These are phyloP conservation scores for Cyclotella sp. DNA, from an alignment of 108 stramenopile genomes.

Conservation along the genomic window DNA sequence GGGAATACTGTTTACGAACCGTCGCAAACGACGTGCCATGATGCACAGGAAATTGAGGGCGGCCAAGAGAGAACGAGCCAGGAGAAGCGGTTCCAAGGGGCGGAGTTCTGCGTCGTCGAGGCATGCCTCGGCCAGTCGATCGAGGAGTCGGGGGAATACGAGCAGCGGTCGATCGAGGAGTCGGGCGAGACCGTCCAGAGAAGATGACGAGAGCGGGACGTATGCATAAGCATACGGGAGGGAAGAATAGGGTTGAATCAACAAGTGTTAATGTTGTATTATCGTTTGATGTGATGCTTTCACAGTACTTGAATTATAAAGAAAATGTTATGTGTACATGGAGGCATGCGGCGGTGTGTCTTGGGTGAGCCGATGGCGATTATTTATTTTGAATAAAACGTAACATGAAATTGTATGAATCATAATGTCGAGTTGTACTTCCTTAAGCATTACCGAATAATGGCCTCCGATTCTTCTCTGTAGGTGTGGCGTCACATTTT, in stretches of 20 bases:
- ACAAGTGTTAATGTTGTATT: slow-evolving; percentile 1
- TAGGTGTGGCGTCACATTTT: too few species aligned
- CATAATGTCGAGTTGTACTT: too few species aligned
- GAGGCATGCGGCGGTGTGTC: too few species aligned
- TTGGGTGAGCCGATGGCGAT: too few species aligned
- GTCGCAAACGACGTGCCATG: slow-evolving; percentile 83
- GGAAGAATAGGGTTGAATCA: background rate
- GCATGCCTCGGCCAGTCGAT: slow-evolving; percentile 21
- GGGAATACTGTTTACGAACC: slow-evolving; percentile 88
- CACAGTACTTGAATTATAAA: background rate
- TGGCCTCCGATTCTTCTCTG: too few species aligned
- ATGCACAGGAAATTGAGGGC: slow-evolving; percentile 88
- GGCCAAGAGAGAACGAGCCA: slow-evolving; percentile 39
- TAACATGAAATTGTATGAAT: background rate
- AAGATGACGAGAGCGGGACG: slow-evolving; percentile 54
- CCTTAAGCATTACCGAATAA: too few species aligned
- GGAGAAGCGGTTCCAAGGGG: slow-evolving; percentile 39
- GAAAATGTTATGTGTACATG: background rate
- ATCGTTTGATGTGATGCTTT: background rate
- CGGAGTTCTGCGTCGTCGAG: slow-evolving; percentile 14
- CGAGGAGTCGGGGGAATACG: slow-evolving; percentile 39
- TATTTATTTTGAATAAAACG: too few species aligned
- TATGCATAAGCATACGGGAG: slow-evolving; percentile 53
- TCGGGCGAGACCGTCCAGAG: slow-evolving; percentile 41
- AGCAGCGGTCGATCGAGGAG: slow-evolving; percentile 42